Evolutionary conservation across 805 yeast genomes (phyloP), one percentile per base, ranked within the genome.

Genomic region (Ogataea corticis): DNA sequence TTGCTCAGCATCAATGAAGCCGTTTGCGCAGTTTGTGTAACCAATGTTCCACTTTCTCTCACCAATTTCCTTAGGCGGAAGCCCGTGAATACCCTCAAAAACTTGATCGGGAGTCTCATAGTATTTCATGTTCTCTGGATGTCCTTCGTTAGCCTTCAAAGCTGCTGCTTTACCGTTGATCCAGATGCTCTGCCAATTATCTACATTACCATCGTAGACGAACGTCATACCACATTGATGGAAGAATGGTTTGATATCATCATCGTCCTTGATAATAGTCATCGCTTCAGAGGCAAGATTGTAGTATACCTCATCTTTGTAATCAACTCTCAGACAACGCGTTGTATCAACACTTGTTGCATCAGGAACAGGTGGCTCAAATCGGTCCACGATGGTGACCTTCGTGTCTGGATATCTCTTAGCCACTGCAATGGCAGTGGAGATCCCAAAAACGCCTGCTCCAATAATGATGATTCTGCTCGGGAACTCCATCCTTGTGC

Each of bases 371-470:
- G 63, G 63, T n/a, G 63, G 63, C 46, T 59, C 62, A 18, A 44
- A 56, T 6, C 62, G 45, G 33, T 59, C 63, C 11, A 59, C 51
- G 18, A 59, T 58, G n/a, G 30, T 21, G 21, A 57, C 55, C 6
- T 39, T 41, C 4, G 45, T 32, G 2, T 40, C 21, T 6, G 61
- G 61, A 32, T 50, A 48, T 31, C 62, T 42, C 32, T 52, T 31
- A 1, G 54, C 63, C 13, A 58, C 23, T 2, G 61, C 53, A 27
- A 58, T 52, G 3, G 78, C 76, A 0, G 75, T 63, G 7, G 80
- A 72, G 18, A 77, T 59, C 4, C 82, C 82, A 51, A 74, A 75
- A 9, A 73, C 72, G 19, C 82, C 82, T 3, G 77, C 71, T 17
- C 82, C 82, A 11, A 74, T 66, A 37, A 76, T 68, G 23, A 69